Evolutionary conservation across 371 early-diverging fungal species (phyloP), one percentile per base, ranked within the genome.

Genomic region (Mortierella sp.): DNA sequence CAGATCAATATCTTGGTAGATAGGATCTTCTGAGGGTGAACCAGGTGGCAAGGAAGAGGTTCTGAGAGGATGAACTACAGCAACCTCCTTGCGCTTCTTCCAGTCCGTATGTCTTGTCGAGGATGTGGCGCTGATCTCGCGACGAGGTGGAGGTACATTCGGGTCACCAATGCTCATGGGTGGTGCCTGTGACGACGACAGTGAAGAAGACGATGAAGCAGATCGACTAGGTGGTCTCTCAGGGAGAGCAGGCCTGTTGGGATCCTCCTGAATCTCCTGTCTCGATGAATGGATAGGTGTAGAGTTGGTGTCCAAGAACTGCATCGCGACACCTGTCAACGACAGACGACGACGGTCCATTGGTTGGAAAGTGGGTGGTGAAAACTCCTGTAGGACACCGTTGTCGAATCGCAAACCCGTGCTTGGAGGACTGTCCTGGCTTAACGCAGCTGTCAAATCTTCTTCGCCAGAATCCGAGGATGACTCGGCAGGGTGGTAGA

Each of bases 41-140:
- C 4, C 55, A 31, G 29, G 24, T 13, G 55, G 55, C 26, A 29
- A 16, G 22, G 64, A 50, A 0, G 64, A 64, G 16, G 9, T 19
- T 22, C 48, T 31, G 16, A 50, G 48, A 16, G 73, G 48, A 26
- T 39, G 43, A 8, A 75, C 53, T 7, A 69, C 14, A 37, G 26
- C 53, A 53, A 75, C 75, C 19, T 75, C 70, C 55, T 75, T 75
- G 34, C 70, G 75, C 65, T 45, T 68, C 55, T 24, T 75, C 75
- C 75, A 75, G 9, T 69, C 26, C 9, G 50, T 11, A 3, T 64
- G 53, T 24, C 40, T 37, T 2, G n/a, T 22, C 0, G 52, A 39
- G 3, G 73, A 72, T 7, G 53, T n/a, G 10, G 31, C 61, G 37
- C 10, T 61, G 6, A 10, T 7, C 2, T 22, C 19, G 10, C 22